phyloP scores from a whole-genome alignment of 352 stramenopile species.

The Phytophthora pluvialis region DNA sequence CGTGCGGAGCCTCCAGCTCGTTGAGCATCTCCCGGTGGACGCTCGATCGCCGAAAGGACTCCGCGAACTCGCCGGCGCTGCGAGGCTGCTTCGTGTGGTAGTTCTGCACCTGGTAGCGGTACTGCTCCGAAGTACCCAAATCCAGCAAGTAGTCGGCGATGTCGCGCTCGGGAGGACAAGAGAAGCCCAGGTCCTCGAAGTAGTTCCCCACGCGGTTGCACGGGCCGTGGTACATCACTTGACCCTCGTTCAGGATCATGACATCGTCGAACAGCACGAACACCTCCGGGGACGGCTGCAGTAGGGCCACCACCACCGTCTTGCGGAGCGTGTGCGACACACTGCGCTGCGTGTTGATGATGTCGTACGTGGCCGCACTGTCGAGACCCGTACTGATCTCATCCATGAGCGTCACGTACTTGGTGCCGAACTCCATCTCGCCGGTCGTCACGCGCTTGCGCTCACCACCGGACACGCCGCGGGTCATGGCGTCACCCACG shows the following conservation, averaged over 20 bases:
- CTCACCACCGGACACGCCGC: conserved; percentile 68
- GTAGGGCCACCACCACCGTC: conserved; percentile 66
- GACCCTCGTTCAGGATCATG: conserved; percentile 76
- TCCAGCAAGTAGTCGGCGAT: conserved; percentile 42
- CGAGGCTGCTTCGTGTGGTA: conserved; percentile 24
- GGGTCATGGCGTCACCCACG: conserved; percentile 55
- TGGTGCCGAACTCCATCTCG: conserved; percentile 82
- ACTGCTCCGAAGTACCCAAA: conserved; percentile 34
- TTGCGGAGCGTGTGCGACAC: conserved; percentile 26
- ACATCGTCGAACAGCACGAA: conserved; percentile 84
- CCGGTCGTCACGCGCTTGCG: conserved; percentile 36
- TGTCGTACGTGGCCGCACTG: conserved; percentile 60
- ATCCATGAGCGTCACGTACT: conserved; percentile 83
- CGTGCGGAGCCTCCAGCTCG: conserved; percentile 35
- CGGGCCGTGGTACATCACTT: conserved; percentile 79
- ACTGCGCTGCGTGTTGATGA: conserved; percentile 35
- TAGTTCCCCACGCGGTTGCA: conserved; percentile 49
- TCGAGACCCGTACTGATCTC: conserved; percentile 93
- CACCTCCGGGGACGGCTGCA: conserved; percentile 91
- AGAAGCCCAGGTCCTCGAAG: conserved; percentile 49
- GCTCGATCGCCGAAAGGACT: conserved; percentile 41
- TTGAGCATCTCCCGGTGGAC: conserved; percentile 39
- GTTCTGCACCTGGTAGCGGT: conserved; percentile 27
- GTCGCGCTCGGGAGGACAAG: conserved; percentile 36
- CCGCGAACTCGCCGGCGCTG: conserved; percentile 26